These are phyloP conservation scores for Tolypocladium ovalisporum DNA, from an alignment of 2,329 filamentous ascomycete species.

Conservation along the genomic window DNA sequence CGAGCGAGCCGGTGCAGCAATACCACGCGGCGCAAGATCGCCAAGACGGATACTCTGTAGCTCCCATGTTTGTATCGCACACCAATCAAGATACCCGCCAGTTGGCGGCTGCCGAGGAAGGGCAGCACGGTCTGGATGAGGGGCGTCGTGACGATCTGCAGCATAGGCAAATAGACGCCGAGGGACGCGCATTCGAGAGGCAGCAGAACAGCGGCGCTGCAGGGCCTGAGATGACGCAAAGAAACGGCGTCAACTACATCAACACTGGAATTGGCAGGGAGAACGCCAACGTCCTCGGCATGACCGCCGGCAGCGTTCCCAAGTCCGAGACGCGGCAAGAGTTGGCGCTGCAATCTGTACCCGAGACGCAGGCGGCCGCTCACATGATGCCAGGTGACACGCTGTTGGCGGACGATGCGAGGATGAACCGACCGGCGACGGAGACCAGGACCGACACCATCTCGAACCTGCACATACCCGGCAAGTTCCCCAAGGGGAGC, in stretches of 20 bases:
- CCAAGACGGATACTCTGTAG: conserved; percentile 8
- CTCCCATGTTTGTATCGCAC: conserved; percentile 8
- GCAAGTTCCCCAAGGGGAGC: conserved; percentile 44
- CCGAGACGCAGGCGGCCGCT: conserved; percentile 7
- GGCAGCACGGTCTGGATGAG: not conserved
- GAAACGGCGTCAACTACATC: conserved; percentile 6
- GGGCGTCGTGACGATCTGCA: not conserved
- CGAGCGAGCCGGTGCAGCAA: conserved; percentile 28
- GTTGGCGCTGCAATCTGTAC: conserved; percentile 6
- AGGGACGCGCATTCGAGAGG: not conserved
- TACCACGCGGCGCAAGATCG: conserved; percentile 7
- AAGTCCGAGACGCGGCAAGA: conserved; percentile 13
- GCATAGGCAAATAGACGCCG: not conserved
- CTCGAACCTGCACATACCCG: conserved; percentile 58
- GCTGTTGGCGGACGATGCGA: not conserved
- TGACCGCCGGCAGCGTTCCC: conserved; percentile 6
- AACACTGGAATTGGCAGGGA: conserved; percentile 1
- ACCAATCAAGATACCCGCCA: conserved; percentile 7
- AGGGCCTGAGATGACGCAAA: not conserved
- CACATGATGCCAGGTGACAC: conserved; percentile 4
- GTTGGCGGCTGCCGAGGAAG: not conserved
- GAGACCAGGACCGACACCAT: conserved; percentile 34
- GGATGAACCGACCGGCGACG: conserved; percentile 13
- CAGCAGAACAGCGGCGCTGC: not conserved
- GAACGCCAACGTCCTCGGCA: conserved; percentile 8